phyloP scores from a whole-genome alignment of 169 alveolate species.

The Theileria sp. region DNA sequence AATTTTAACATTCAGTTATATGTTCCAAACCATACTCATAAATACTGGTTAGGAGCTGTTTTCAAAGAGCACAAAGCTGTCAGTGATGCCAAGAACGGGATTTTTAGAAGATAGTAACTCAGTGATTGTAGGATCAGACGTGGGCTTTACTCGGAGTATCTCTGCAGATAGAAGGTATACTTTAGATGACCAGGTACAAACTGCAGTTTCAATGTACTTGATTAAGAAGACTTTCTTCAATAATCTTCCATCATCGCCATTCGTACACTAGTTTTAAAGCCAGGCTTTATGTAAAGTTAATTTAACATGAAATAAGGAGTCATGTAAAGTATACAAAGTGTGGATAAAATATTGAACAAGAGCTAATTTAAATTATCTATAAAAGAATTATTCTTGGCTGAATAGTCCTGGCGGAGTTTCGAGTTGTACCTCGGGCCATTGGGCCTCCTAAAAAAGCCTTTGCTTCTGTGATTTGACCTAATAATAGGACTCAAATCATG shows the following conservation, averaged over 20 bases:
- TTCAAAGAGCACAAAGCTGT: constrained; percentile 35
- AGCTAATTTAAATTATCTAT: background rate
- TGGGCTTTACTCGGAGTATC: background rate
- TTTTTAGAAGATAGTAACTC: background rate
- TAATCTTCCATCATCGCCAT: constrained; percentile 20
- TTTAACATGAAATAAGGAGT: background rate
- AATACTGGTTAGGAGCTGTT: constrained; percentile 38
- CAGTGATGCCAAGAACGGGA: constrained; percentile 7
- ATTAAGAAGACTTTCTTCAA: constrained; percentile 26
- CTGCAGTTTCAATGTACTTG: constrained; percentile 33
- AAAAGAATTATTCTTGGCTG: background rate
- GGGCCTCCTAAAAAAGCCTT: background rate
- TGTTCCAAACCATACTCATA: background rate
- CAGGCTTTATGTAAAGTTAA: background rate
- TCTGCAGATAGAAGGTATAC: constrained; percentile 2
- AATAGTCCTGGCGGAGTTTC: constrained; percentile 2
- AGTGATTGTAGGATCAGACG: constrained; percentile 1
- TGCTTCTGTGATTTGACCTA: constrained; percentile 5
- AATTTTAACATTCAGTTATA: background rate
- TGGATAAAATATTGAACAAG: background rate
- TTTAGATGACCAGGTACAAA: constrained; percentile 20
- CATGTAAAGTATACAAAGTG: background rate
- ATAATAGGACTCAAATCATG: background rate
- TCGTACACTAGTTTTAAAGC: background rate
- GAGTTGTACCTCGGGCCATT: background rate